Evolutionary conservation across 2,329 filamentous ascomycete genomes (phyloP).

Genomic region (Talaromyces sp.): DNA sequence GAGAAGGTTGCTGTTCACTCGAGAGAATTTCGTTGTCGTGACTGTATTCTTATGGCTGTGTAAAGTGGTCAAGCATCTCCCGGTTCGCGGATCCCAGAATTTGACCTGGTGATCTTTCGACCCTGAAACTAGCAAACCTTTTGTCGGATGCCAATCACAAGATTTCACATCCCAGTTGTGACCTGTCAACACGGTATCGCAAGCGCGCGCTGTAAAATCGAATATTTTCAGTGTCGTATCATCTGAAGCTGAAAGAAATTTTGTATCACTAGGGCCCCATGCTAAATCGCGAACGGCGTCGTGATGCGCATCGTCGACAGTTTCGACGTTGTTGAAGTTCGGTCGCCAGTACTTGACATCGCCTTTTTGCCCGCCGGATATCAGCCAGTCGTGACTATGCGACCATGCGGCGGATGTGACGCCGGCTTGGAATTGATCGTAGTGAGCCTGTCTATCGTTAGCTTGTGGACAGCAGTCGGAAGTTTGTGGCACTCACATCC

Average conservation of each 20-base stretch:
- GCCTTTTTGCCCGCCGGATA: slow-evolving; percentile 93
- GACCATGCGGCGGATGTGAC: slow-evolving; percentile 64
- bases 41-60: slow-evolving; percentile 98
- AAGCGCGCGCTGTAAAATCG: slow-evolving; percentile 83
- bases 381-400: slow-evolving; percentile 93
- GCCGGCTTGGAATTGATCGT: slow-evolving; percentile 52
- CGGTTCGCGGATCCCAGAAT: slow-evolving; percentile 93
- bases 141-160: slow-evolving; percentile 96
- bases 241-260: slow-evolving; percentile 94
- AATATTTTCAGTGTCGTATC: slow-evolving; percentile 93
- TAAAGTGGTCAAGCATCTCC: slow-evolving; percentile 85
- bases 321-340: slow-evolving; percentile 98
- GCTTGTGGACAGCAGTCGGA: no score
- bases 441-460: no score
- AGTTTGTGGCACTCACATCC: no score
- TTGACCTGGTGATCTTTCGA: slow-evolving; percentile 98
- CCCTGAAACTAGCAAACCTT: slow-evolving; percentile 89
- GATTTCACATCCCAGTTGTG: slow-evolving; percentile 98
- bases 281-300: slow-evolving; percentile 89
- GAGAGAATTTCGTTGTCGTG: slow-evolving; percentile 87
- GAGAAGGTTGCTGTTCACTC: slow-evolving; percentile 76
- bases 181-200: slow-evolving; percentile 82
- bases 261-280: slow-evolving; percentile 89
- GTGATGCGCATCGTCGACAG: slow-evolving; percentile 77
- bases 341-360: slow-evolving; percentile 98